Evolutionary conservation across 2,329 filamentous ascomycete genomes (phyloP).

Genomic region (Dactylellina cionopaga): DNA sequence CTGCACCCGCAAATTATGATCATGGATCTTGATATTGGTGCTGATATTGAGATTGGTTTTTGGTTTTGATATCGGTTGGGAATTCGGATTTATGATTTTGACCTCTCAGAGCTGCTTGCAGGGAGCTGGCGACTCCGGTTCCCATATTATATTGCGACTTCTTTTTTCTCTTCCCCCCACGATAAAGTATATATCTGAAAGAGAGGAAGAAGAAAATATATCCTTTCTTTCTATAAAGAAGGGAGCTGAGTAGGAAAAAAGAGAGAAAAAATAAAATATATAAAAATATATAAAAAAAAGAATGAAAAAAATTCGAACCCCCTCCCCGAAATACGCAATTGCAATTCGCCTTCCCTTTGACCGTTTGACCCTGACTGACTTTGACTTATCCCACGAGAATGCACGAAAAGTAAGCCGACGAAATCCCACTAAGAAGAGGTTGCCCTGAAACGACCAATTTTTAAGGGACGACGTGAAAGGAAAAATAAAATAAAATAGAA

Average conservation of each 20-base stretch:
- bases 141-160: no score
- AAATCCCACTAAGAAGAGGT: constrained; percentile 24
- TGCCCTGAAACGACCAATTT: constrained; percentile 49
- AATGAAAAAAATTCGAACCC: constrained; percentile 2
- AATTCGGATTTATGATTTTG: constrained; percentile 1
- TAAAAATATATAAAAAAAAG: constrained; percentile 6
- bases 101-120: constrained; percentile 27
- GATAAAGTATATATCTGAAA: not conserved
- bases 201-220: constrained; percentile 32
- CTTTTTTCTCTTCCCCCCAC: not conserved
- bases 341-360: constrained; percentile 26
- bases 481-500: no score
- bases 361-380: constrained; percentile 40
- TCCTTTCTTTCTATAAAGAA: constrained; percentile 25
- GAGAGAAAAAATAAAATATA: constrained; percentile 7
- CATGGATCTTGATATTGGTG: constrained; percentile 11
- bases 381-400: constrained; percentile 33
- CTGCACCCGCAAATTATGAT: constrained; percentile 17
- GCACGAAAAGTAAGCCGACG: no score
- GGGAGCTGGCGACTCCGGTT: constrained; percentile 32
- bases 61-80: constrained; percentile 1
- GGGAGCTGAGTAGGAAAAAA: constrained; percentile 12
- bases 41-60: constrained; percentile 3
- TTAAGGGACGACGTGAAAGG: constrained; percentile 21
- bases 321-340: not conserved